A percentile compares a stretch with the other conserved stretches of the same genome.
phyloP scores from a whole-genome alignment of 805 yeast genomes.

The Priceomyces fermenticarens region DNA sequence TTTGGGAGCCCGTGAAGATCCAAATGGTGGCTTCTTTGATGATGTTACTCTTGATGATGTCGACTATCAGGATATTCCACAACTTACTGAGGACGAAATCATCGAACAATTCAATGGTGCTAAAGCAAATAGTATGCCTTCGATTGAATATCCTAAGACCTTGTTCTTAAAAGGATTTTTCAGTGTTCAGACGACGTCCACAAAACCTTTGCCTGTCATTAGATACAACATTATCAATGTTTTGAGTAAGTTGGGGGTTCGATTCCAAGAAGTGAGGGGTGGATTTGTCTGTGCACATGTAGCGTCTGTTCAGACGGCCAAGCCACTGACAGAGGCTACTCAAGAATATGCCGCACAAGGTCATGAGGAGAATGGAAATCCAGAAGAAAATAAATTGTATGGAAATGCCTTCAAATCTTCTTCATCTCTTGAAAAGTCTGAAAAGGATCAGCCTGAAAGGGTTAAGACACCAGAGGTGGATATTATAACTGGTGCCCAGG shows the following conservation, averaged over 20 bases:
- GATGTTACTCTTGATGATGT: slow-evolving; percentile 47
- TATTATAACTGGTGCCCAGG: slow-evolving; percentile 9
- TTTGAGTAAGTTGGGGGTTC: slow-evolving; percentile 71
- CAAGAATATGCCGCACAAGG: slow-evolving; percentile 6
- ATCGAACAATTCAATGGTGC: slow-evolving; percentile 49
- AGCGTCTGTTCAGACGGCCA: slow-evolving; percentile 39
- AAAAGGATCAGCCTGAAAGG: slow-evolving; percentile 13
- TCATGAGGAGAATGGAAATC: slow-evolving; percentile 16
- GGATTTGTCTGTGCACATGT: slow-evolving; percentile 84
- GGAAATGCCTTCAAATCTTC: slow-evolving; percentile 41
- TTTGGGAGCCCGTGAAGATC: slow-evolving; percentile 17
- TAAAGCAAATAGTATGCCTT: slow-evolving; percentile 80
- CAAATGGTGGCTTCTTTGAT: slow-evolving; percentile 57
- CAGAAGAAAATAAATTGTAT: slow-evolving; percentile 32
- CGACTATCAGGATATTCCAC: slow-evolving; percentile 30
- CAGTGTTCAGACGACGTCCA: slow-evolving; percentile 91
- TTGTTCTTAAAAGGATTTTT: slow-evolving; percentile 90
- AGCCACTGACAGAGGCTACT: slow-evolving; percentile 9
- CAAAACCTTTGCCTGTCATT: slow-evolving; percentile 85
- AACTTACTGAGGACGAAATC: slow-evolving; percentile 38
- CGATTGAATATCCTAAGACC: slow-evolving; percentile 90
- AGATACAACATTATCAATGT: slow-evolving; percentile 80
- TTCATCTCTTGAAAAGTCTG: slow-evolving; percentile 22
- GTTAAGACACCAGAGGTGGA: slow-evolving; percentile 25
- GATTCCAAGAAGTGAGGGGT: slow-evolving; percentile 86